phyloP scores from a whole-genome alignment of 1,284 basidiomycete species.

The Pisolithus thermaeus region DNA sequence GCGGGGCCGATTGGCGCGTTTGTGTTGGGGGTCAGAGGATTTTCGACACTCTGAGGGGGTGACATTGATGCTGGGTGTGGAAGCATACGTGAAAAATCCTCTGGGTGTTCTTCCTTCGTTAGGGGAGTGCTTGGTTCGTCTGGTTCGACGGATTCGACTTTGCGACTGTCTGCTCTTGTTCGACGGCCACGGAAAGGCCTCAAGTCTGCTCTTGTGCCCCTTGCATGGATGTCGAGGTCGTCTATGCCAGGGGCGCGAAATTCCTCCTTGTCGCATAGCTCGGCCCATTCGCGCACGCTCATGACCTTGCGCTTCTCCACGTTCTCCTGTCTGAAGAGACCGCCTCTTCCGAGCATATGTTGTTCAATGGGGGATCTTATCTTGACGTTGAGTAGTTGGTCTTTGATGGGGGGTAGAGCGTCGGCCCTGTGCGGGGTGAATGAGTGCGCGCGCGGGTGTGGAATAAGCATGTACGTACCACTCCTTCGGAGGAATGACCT shows the following conservation, averaged over 20 bases:
- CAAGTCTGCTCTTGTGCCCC: conserved; percentile 32
- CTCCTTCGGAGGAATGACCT: conserved; percentile 89
- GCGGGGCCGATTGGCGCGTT: conserved; percentile 6
- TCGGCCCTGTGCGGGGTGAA: conserved; percentile 51
- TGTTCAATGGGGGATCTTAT: conserved; percentile 89
- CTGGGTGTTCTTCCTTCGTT: conserved; percentile 23
- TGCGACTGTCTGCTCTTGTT: conserved; percentile 12
- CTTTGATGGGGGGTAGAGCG: conserved; percentile 61
- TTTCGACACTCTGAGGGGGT: conserved; percentile 22
- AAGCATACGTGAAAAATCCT: neutral
- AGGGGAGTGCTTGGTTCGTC: conserved; percentile 12
- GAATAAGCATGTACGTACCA: conserved; percentile 58
- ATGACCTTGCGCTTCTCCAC: conserved; percentile 81
- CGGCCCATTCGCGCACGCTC: conserved; percentile 83
- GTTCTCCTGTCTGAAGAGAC: conserved; percentile 88
- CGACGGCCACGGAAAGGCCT: conserved; percentile 16
- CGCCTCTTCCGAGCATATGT: conserved; percentile 79
- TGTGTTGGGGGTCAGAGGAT: conserved; percentile 17
- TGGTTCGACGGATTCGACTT: conserved; percentile 20
- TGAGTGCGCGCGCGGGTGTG: neutral
- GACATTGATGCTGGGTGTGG: conserved; percentile 18
- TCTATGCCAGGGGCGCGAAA: conserved; percentile 64
- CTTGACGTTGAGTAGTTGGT: conserved; percentile 66
- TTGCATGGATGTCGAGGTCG: conserved; percentile 55
- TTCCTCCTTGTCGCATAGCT: conserved; percentile 70